Base-by-base conservation (phyloP, 495 filamentous ascomycete genomes). In the Hyaloscypha bicolor region DNA sequence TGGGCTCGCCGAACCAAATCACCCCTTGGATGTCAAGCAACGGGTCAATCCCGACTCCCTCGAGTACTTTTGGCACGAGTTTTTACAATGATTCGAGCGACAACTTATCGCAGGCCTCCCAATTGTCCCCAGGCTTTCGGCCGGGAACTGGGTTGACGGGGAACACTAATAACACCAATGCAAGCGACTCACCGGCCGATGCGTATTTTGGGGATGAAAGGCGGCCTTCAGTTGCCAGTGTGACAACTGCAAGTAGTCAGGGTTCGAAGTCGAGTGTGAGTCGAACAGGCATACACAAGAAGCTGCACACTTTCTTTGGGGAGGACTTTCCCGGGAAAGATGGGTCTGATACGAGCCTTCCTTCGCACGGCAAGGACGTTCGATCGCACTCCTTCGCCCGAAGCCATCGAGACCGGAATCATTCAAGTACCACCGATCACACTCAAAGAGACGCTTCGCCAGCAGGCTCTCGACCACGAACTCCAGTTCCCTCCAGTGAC, bases 401-500 rank as follows among this genome's bases (percentile, higher is more conserved):
- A 75, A 69, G 68, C 22, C 87, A 79, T 72, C 85, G 90, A 56
- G 88, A 90, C 67, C 84, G 91, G 71, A 93, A 93, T 65, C 90
- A 92, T 76, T 95, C 92, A 25, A 87, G 91, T 76, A 86, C 85
- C 45, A 86, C 83, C 30, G 85, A 80, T 57, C 82, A 81, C 63
- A 86, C 78, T 55, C 67, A 76, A 52, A 80, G 86, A 70, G 89
- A 88, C 51, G 79, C 82, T n/a, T 92, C 90, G 19, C 90, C 91
- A 6, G 81, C 83, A 31, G 82, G 79, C 51, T 91, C 92, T 6
- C 81, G 93, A 61, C 91, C 94, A 63, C 84, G 90, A 53, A 94
- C 89, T 22, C 92, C 94, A n/a, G 81, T 92, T 51, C 93, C 93
- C 39, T 93, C 94, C 16, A 94, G 91, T 73, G 95, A 98, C 73